Percentiles rank a stretch among this genome's conserved stretches.
These are phyloP conservation scores for Phytopythium sindhum DNA, from an alignment of 352 stramenopile genomes.

Conservation along the genomic window DNA sequence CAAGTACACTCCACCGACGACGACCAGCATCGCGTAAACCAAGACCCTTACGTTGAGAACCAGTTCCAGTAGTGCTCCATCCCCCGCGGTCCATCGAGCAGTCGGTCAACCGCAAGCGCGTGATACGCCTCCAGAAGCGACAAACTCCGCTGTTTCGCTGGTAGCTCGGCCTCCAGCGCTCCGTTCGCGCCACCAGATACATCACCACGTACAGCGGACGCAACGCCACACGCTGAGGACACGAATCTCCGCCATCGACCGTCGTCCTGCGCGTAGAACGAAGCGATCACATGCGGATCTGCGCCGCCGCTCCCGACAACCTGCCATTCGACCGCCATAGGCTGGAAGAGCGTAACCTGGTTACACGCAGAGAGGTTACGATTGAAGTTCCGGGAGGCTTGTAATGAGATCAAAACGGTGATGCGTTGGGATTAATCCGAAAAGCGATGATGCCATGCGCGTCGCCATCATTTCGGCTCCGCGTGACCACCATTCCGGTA, in stretches of 20 bases:
- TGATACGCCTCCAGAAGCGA: constrained; percentile 52
- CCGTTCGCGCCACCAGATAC: neutral
- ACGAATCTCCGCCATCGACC: constrained; percentile 16
- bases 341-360: neutral
- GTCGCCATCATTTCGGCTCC: neutral
- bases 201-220: constrained; percentile 2
- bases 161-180: neutral
- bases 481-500: neutral
- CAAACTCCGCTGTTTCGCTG: constrained; percentile 23
- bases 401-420: neutral
- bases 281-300: constrained; percentile 13
- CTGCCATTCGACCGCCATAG: constrained; percentile 27
- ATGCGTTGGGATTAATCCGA: neutral
- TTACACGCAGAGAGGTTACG: neutral
- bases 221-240: constrained; percentile 14
- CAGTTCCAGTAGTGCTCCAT: constrained; percentile 29
- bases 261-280: constrained; percentile 15
- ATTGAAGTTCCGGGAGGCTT: neutral
- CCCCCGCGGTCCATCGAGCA: constrained; percentile 17
- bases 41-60: constrained; percentile 23
- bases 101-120: constrained; percentile 19
- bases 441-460: neutral
- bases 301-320: constrained; percentile 4
- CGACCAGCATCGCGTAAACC: neutral
- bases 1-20: neutral